These are phyloP conservation scores for Pisolithus albus DNA, from an alignment of 768 basidiomycete genomes.

Conservation along the genomic window DNA sequence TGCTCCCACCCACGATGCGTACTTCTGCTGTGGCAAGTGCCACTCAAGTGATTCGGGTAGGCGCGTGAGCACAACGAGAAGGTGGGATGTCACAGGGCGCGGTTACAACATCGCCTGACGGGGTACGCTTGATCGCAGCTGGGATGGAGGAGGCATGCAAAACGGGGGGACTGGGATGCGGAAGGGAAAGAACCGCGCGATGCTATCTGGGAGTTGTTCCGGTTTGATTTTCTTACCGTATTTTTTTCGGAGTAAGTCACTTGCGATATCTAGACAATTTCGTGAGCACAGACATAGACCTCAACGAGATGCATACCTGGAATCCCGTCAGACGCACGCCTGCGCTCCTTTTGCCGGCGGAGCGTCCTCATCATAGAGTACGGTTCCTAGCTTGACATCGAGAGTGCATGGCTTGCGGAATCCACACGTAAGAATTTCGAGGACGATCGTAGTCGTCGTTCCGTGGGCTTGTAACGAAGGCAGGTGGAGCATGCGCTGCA, in stretches of 20 bases:
- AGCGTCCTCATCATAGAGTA: slow-evolving; percentile 69
- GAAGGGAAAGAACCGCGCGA: slow-evolving; percentile 73
- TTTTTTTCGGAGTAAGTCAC: slow-evolving; percentile 37
- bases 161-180: slow-evolving; percentile 10
- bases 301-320: slow-evolving; percentile 32
- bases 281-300: background rate
- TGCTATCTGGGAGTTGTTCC: slow-evolving; percentile 64
- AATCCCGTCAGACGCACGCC: slow-evolving; percentile 85
- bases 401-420: no score
- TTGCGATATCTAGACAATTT: slow-evolving; percentile 56
- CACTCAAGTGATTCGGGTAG: slow-evolving; percentile 45
- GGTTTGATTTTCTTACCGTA: slow-evolving; percentile 75
- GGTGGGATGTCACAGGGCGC: background rate
- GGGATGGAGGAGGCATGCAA: slow-evolving; percentile 6
- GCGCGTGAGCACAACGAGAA: slow-evolving; percentile 52
- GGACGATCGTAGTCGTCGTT: slow-evolving; percentile 63
- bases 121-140: background rate
- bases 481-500: background rate
- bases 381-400: slow-evolving; percentile 58
- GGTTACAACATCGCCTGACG: slow-evolving; percentile 5
- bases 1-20: slow-evolving; percentile 76
- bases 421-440: slow-evolving; percentile 55
- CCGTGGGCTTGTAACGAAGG: slow-evolving; percentile 33
- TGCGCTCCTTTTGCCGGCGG: slow-evolving; percentile 45
- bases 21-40: slow-evolving; percentile 52